Evolutionary conservation across 2,329 filamentous ascomycete genomes (phyloP).

Genomic region (Neoarthrinium moseri): DNA sequence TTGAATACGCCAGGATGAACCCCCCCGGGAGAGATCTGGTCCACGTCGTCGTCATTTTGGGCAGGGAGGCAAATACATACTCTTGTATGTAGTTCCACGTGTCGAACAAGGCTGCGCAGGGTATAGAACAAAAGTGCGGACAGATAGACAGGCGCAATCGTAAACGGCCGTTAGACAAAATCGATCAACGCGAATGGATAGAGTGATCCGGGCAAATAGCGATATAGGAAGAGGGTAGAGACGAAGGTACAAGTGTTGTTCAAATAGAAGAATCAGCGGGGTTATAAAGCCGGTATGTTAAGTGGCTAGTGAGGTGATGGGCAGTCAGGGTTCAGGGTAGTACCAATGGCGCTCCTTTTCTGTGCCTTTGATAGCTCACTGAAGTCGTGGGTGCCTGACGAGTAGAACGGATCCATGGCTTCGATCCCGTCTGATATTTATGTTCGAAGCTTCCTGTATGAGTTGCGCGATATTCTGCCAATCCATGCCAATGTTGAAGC

Average conservation of each 20-base stretch:
- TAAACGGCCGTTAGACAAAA: conserved; percentile 6
- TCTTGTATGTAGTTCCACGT: no score
- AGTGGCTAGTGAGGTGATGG: conserved; percentile 12
- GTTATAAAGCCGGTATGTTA: conserved; percentile 16
- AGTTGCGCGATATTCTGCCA: background rate
- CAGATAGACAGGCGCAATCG: conserved; percentile 10
- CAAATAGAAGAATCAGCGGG: conserved; percentile 15
- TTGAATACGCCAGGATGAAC: no score
- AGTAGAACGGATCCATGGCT: conserved; percentile 17
- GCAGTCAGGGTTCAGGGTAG: conserved; percentile 13
- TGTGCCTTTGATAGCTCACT: background rate
- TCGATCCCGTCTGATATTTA: conserved; percentile 17
- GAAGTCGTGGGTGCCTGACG: conserved; percentile 1
- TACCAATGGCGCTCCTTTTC: background rate
- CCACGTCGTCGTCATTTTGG: no score
- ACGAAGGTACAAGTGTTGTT: conserved; percentile 7
- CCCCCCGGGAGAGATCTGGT: no score
- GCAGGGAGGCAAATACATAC: no score
- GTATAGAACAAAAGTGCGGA: no score
- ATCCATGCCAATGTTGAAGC: background rate
- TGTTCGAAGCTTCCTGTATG: no score
- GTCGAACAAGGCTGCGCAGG: no score
- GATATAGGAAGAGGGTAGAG: conserved; percentile 5
- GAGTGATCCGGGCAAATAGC: background rate
- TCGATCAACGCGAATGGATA: background rate